A percentile compares a stretch with the other conserved stretches of the same genome.
These are phyloP conservation scores for Suhomyces pyralidae DNA, from an alignment of 805 yeast genomes.

Conservation along the genomic window DNA sequence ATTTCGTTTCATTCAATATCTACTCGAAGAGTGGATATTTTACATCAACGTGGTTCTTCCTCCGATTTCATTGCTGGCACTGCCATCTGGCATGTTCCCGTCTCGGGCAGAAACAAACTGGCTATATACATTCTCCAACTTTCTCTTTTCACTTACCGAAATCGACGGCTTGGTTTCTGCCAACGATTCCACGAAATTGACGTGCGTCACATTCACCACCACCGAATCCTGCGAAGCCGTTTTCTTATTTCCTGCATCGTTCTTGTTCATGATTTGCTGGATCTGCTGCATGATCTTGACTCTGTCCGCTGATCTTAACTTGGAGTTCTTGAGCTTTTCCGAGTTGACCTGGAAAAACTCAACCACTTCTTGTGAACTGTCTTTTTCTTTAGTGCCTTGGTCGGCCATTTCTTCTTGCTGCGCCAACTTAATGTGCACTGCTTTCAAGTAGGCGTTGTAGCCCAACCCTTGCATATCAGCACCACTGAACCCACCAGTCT, in stretches of 20 bases:
- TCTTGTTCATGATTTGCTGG: constrained; percentile 31
- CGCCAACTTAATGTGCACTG: constrained; percentile 69
- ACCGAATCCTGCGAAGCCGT: constrained; percentile 6
- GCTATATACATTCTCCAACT: constrained; percentile 60
- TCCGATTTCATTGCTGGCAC: constrained; percentile 76
- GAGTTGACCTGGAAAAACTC: constrained; percentile 46
- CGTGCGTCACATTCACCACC: constrained; percentile 45
- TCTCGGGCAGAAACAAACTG: constrained; percentile 76
- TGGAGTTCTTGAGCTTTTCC: constrained; percentile 22
- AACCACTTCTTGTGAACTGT: constrained; percentile 8
- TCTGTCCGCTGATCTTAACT: constrained; percentile 38
- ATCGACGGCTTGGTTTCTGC: constrained; percentile 87
- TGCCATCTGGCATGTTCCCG: constrained; percentile 86
- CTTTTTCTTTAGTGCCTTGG: constrained; percentile 8
- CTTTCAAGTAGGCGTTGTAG: constrained; percentile 86
- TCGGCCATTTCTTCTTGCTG: constrained; percentile 32
- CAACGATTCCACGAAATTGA: constrained; percentile 61
- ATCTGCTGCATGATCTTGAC: constrained; percentile 41
- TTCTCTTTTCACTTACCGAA: constrained; percentile 63
- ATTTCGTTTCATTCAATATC: no score
- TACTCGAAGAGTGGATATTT: constrained; percentile 8
- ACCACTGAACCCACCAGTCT: constrained; percentile 80
- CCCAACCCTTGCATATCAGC: constrained; percentile 93
- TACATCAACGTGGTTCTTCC: constrained; percentile 82
- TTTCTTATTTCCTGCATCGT: constrained; percentile 5